Percentiles rank a stretch among this genome's conserved stretches.
phyloP scores from a whole-genome alignment of 345 rosid genomes.

The Moringa oleifera region DNA sequence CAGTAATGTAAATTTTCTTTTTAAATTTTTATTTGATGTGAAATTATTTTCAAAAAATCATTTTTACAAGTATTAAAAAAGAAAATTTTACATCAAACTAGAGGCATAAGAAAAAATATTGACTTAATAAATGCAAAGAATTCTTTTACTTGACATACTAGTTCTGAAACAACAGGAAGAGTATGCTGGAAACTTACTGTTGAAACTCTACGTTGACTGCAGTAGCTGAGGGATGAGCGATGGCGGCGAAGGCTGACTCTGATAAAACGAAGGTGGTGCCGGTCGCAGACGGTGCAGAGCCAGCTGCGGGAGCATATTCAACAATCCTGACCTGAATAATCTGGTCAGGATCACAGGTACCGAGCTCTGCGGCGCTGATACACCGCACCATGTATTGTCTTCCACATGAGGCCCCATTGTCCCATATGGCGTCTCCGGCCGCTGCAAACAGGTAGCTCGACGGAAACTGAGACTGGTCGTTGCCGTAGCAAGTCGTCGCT shows the following conservation, averaged over 20 bases:
- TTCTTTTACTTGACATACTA: too few species aligned
- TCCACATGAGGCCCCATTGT: conserved; percentile 63
- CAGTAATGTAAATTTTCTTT: too few species aligned
- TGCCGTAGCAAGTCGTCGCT: conserved; percentile 44
- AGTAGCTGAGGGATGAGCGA: conserved; percentile 27
- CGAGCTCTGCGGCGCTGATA: conserved; percentile 36
- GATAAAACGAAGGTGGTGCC: conserved; percentile 51
- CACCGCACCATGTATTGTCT: conserved; percentile 56
- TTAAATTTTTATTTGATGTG: too few species aligned
- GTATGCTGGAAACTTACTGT: conserved; percentile 26
- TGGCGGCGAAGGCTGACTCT: conserved; percentile 34
- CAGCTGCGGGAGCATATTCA: conserved; percentile 26
- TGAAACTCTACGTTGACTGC: conserved; percentile 47
- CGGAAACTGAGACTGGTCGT: conserved; percentile 45
- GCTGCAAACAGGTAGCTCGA: conserved; percentile 54
- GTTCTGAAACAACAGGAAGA: background rate
- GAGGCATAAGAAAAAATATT: too few species aligned
- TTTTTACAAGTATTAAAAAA: too few species aligned
- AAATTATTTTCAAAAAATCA: too few species aligned
- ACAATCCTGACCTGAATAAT: conserved; percentile 49
- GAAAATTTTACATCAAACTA: too few species aligned
- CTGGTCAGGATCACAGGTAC: conserved; percentile 28
- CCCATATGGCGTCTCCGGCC: conserved; percentile 71
- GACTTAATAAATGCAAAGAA: too few species aligned
- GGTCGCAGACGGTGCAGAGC: conserved; percentile 7